phyloP scores from a whole-genome alignment of 371 early-diverging fungal genomes.

The Actinomucor elegans region DNA sequence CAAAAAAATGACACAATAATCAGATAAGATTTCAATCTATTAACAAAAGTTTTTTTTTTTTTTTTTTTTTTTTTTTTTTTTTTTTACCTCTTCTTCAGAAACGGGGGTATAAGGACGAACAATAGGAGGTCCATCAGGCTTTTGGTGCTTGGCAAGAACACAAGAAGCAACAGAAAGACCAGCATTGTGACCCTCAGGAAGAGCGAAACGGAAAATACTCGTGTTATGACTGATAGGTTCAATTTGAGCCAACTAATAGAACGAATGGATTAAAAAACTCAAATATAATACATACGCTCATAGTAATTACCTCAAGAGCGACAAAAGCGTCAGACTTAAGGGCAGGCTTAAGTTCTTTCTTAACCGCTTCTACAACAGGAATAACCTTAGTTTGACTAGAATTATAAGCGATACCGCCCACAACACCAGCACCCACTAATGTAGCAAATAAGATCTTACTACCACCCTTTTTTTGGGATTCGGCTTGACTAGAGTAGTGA shows the following conservation, averaged over 20 bases:
- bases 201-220: constrained; percentile 74
- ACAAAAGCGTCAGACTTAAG: constrained; percentile 68
- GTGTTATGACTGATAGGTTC: constrained; percentile 78
- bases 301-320: constrained; percentile 65
- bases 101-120: constrained; percentile 94
- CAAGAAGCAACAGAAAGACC: constrained; percentile 82
- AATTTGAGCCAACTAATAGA: constrained; percentile 55
- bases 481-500: constrained; percentile 21
- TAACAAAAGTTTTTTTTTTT: neutral
- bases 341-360: constrained; percentile 34
- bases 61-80: no score
- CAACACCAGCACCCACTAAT: constrained; percentile 39
- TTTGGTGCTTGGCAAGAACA: constrained; percentile 63
- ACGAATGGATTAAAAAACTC: neutral
- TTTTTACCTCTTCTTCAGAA: constrained; percentile 57
- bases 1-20: no score
- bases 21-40: no score
- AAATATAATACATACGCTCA: neutral
- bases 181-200: constrained; percentile 66
- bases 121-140: constrained; percentile 58
- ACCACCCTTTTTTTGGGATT: constrained; percentile 29
- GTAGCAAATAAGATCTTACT: constrained; percentile 33
- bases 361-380: constrained; percentile 21
- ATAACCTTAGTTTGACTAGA: constrained; percentile 23
- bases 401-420: constrained; percentile 47